Percentiles rank a stretch among this genome's conserved stretches.
Evolutionary conservation across 345 rosid species (phyloP).

Genomic region (Linum lewisii): DNA sequence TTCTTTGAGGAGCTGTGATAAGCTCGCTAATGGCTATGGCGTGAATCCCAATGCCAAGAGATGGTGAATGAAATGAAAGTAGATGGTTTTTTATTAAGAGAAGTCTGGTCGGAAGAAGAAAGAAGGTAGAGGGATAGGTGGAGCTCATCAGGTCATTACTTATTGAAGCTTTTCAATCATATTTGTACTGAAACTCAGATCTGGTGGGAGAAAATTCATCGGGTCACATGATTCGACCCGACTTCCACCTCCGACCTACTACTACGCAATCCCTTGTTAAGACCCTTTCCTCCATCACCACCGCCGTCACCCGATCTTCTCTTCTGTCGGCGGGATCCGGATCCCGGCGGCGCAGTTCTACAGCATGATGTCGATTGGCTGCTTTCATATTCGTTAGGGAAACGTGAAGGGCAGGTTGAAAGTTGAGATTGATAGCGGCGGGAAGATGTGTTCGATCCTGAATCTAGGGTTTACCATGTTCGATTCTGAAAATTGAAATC

Average conservation of each 20-base stretch:
- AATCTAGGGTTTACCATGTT: conserved; percentile 24
- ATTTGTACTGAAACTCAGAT: no score
- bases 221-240: neutral
- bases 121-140: no score
- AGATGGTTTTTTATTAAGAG: no score
- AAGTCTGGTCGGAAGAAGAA: no score
- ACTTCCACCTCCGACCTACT: neutral
- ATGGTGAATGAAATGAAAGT: no score
- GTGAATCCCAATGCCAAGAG: no score
- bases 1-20: no score
- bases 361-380: conserved; percentile 17
- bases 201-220: no score
- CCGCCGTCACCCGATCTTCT: neutral
- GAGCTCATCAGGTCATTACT: no score
- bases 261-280: neutral
- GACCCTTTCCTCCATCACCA: neutral
- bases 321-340: neutral
- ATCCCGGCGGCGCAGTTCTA: neutral
- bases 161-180: no score
- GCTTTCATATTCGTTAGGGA: conserved; percentile 23
- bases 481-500: no score
- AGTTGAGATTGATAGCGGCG: conserved; percentile 56
- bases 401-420: conserved; percentile 14
- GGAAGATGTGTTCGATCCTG: conserved; percentile 46
- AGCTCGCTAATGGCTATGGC: no score